Base-by-base conservation (phyloP, 495 filamentous ascomycete genomes). In the Penicillium desertorum region DNA sequence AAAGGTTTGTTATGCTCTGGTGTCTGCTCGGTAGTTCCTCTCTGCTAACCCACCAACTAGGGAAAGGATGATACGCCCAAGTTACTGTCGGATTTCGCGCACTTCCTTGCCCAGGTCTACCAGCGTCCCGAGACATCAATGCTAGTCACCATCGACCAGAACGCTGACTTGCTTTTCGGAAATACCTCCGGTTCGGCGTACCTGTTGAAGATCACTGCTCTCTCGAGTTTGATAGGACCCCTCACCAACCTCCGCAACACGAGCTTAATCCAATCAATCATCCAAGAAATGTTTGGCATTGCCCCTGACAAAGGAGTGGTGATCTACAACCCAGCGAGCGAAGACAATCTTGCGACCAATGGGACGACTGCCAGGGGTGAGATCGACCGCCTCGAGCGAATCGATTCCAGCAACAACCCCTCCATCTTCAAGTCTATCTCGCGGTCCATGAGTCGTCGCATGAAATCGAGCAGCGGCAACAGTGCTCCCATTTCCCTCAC, bases 211-310 rank as follows among this genome's bases (percentile, higher is more conserved):
- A 83, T 98, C 37, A 87, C 79, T 52, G 84, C 90, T 4, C 79
- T 94, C 16, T 80, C 87, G 0, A 79, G 74, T 2, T 76, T 88
- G 51, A 75, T 96, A 34, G 84, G 84, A 20, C 86, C 91, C 0
- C 81, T 87, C 4, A 90, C 84, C 37, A 97, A 96, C 71, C 89
- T 88, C 47, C 86, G 91, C 39, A 92, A 91, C 71, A 86, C 90
- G 4, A 79, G 76, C n/a, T 70, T 96, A 39, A 82, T 94, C 14
- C 85, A 91, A 60, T 73, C 74, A 3, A 86, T 85, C 63, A 75
- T 97, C 60, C 76, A 85, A 16, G 85, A 88, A 8, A 72, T 84
- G 4, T 73, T 96, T 8, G 82, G 83, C 2, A 89, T 96, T 12
- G 36, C 68, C 0, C 65, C 85, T 0, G 71, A 79, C 0, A 79